Percentiles rank a stretch among this genome's conserved stretches.
Evolutionary conservation across 2,329 filamentous ascomycete genomes (phyloP).

Genomic region (Aspergillus quadricinctus): DNA sequence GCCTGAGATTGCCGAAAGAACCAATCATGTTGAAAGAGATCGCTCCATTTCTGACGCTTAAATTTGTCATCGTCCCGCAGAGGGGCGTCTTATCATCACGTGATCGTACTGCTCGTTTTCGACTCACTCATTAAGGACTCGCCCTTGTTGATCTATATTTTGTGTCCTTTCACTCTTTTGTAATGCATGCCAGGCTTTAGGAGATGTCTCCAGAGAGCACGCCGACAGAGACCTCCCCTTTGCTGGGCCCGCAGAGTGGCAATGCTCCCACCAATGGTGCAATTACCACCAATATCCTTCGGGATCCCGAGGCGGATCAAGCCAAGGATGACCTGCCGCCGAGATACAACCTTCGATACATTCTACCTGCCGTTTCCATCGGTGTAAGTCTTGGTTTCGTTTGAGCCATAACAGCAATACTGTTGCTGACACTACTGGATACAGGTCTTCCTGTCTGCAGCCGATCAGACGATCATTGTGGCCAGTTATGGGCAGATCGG

Average conservation of each 20-base stretch:
- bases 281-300: slow-evolving; percentile 13
- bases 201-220: slow-evolving; percentile 21
- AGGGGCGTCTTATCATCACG: slow-evolving; percentile 17
- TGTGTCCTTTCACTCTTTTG: background rate
- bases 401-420: background rate
- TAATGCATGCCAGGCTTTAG: background rate
- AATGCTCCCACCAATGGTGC: slow-evolving; percentile 19
- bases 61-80: slow-evolving; percentile 3
- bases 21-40: background rate
- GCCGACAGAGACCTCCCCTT: slow-evolving; percentile 43
- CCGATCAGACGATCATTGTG: slow-evolving; percentile 73
- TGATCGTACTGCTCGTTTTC: slow-evolving; percentile 4
- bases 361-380: slow-evolving; percentile 58
- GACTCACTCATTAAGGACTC: background rate
- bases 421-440: background rate
- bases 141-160: slow-evolving; percentile 2
- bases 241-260: slow-evolving; percentile 34
- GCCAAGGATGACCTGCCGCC: slow-evolving; percentile 42
- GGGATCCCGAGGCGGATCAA: slow-evolving; percentile 16
- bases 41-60: background rate
- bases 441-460: slow-evolving; percentile 66
- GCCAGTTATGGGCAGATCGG: slow-evolving; percentile 76
- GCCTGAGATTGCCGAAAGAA: background rate
- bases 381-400: slow-evolving; percentile 47
- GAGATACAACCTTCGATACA: slow-evolving; percentile 50